phyloP scores from a whole-genome alignment of 768 basidiomycete species.

The Rhodotorula kratochvilovae region DNA sequence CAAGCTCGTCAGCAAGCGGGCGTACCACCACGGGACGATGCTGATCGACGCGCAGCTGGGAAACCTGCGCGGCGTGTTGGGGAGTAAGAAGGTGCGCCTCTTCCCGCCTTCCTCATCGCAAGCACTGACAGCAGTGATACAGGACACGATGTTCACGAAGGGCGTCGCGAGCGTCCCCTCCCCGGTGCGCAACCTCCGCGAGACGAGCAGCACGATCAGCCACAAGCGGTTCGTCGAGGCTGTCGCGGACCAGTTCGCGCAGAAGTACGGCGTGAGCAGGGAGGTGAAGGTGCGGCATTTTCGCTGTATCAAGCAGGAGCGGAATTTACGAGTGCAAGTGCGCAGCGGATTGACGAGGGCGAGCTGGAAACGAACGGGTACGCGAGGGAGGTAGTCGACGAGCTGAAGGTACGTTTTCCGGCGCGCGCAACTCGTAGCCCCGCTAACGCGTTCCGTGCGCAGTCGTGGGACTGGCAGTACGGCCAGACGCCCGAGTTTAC shows the following conservation, averaged over 20 bases:
- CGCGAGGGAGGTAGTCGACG: conserved; percentile 65
- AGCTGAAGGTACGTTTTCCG: conserved; percentile 59
- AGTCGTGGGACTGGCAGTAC: conserved; percentile 91
- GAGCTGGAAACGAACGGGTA: conserved; percentile 55
- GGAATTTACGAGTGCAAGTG: background rate
- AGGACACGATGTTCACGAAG: conserved; percentile 76
- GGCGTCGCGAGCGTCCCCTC: conserved; percentile 88
- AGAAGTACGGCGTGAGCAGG: conserved; percentile 52
- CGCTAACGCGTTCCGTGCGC: conserved; percentile 1
- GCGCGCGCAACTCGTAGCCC: background rate
- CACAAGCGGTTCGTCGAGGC: conserved; percentile 70
- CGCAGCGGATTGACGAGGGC: conserved; percentile 53
- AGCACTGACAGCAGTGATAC: background rate
- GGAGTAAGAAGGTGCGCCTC: conserved; percentile 58
- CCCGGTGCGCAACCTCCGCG: conserved; percentile 76
- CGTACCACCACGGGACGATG: conserved; percentile 99
- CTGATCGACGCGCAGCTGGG: conserved; percentile 75
- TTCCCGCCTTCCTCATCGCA: background rate
- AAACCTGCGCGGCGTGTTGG: conserved; percentile 67
- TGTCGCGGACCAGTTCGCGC: conserved; percentile 63
- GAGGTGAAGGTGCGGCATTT: conserved; percentile 25
- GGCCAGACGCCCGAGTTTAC: conserved; percentile 93
- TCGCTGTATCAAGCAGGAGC: too few relatives aligned
- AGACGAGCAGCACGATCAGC: conserved; percentile 54
- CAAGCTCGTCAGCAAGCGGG: conserved; percentile 81